phyloP scores from a whole-genome alignment of 805 yeast genomes.

The Candida anglica region DNA sequence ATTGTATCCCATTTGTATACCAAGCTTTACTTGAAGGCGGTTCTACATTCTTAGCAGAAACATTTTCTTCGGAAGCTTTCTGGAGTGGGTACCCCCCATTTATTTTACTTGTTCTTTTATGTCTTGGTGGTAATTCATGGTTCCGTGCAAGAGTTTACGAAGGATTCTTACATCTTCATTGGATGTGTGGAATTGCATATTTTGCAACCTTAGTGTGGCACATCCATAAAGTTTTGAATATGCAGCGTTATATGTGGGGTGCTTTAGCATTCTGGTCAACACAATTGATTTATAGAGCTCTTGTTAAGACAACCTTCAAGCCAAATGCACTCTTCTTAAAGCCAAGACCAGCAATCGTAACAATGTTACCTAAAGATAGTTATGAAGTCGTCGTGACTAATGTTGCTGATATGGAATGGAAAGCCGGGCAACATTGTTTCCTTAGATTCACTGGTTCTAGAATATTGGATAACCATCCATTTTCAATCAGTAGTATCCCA shows the following conservation, averaged over 20 bases:
- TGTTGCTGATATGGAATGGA: conserved; percentile 39
- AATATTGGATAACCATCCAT: conserved; percentile 53
- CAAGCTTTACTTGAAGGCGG: conserved; percentile 51
- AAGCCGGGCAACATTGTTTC: conserved; percentile 54
- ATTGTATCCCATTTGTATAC: conserved; percentile 46
- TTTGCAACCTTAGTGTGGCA: conserved; percentile 47
- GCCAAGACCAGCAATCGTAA: conserved; percentile 30
- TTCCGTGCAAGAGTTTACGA: conserved; percentile 43
- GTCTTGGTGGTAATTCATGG: conserved; percentile 37
- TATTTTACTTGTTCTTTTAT: conserved; percentile 39
- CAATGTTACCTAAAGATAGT: conserved; percentile 18
- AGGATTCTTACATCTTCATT: conserved; percentile 47
- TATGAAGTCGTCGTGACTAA: conserved; percentile 33
- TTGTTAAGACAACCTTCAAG: conserved; percentile 42
- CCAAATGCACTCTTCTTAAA: conserved; percentile 39
- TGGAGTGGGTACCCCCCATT: conserved; percentile 47
- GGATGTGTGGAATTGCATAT: conserved; percentile 49
- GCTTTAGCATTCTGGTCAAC: conserved; percentile 49
- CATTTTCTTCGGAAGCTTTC: conserved; percentile 9
- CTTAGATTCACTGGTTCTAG: conserved; percentile 43
- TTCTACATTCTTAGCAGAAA: conserved; percentile 10
- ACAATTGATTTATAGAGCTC: conserved; percentile 44
- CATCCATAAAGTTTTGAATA: conserved; percentile 25
- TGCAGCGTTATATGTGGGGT: conserved; percentile 45
- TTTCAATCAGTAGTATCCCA: conserved; percentile 41